Evolutionary conservation across 2,329 filamentous ascomycete genomes (phyloP), one percentile per base, ranked within the genome.

Genomic region (Colletotrichum sansevieriae): DNA sequence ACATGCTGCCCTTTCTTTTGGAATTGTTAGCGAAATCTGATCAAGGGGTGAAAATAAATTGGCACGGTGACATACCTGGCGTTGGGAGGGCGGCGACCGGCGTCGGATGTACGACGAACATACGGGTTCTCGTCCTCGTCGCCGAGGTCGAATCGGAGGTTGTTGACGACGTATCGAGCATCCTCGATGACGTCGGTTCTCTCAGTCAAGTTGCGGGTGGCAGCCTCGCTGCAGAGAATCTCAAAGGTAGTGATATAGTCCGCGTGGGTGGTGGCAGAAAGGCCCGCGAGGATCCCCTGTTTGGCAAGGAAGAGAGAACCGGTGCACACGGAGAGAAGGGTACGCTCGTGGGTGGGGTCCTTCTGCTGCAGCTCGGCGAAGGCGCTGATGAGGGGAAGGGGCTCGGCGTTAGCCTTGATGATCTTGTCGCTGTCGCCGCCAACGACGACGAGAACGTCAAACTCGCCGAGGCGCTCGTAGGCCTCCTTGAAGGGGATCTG

Each of bases 161-260:
- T 96, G 85, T 97, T 97, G 78, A 97, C 93, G 20, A 97, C 93
- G 77, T 96, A 97, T 76, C 93, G 88, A 76, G 87, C 86, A 72
- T 93, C 91, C 76, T 96, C 92, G 76, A 95, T 87, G 71, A 96
- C 91, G 76, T 96, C 92, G 74, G 92, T 94, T 76, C 92, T 90
- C 83, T 94, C 91, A 65, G 89, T 87, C 73, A 92, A 84, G 78
- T 92, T 89, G 71, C 89, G 85, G 66, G 88, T 88, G 52, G 91
- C 88, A 55, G 90, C 88, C 72, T 93, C 90, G 78, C 91, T 92
- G 84, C 92, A 94, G 73, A 94, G 82, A 74, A 90, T 94, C 84
- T 96, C 93, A 76, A 97, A 89, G 72, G 88, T 91, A 78, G 92
- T 94, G 75, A 94, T 86, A 81, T 85, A 90, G 80, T 96, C 92